Percentiles rank a stretch among this genome's conserved stretches.
Evolutionary conservation across 2,329 filamentous ascomycete species (phyloP).

Genomic region (Ophiocordyceps sinensis): DNA sequence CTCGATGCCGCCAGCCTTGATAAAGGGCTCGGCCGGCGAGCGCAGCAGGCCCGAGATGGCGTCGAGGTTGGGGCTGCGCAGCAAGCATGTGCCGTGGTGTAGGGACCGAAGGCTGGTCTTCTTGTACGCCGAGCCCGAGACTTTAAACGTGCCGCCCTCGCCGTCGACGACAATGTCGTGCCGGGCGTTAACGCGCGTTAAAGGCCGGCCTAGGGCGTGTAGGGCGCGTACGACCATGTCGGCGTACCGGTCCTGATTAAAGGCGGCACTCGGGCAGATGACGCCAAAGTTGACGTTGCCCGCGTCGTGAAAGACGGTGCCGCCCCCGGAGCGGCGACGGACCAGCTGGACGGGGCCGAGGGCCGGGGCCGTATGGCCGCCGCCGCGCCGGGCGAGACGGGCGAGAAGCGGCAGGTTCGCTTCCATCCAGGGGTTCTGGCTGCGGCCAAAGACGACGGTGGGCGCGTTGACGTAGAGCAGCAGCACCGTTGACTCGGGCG

Average conservation of each 20-base stretch:
- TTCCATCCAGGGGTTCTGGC: constrained; percentile 97
- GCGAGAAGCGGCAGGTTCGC: constrained; percentile 54
- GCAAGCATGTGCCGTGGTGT: constrained; percentile 84
- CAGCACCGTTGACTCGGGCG: constrained; percentile 59
- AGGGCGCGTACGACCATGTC: constrained; percentile 87
- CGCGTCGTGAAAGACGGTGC: constrained; percentile 83
- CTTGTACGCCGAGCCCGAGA: constrained; percentile 93
- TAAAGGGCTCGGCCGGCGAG: constrained; percentile 63
- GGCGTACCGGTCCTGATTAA: constrained; percentile 77
- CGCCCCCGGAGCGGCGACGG: constrained; percentile 74
- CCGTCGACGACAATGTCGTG: constrained; percentile 79
- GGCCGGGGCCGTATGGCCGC: constrained; percentile 8
- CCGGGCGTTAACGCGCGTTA: constrained; percentile 67
- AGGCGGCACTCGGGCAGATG: constrained; percentile 61
- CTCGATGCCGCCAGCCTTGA: constrained; percentile 74
- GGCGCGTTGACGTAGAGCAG: constrained; percentile 82
- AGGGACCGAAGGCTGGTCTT: constrained; percentile 66
- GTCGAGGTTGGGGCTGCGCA: constrained; percentile 60
- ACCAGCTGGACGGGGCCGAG: constrained; percentile 43
- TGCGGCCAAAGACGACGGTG: constrained; percentile 81
- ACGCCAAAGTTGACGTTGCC: constrained; percentile 95
- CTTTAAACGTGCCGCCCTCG: constrained; percentile 44
- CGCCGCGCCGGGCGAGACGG: constrained; percentile 21
- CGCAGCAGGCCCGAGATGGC: constrained; percentile 56
- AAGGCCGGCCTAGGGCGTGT: constrained; percentile 37